phyloP scores from a whole-genome alignment of 116 monocot species.

The Cymodocea nodosa region DNA sequence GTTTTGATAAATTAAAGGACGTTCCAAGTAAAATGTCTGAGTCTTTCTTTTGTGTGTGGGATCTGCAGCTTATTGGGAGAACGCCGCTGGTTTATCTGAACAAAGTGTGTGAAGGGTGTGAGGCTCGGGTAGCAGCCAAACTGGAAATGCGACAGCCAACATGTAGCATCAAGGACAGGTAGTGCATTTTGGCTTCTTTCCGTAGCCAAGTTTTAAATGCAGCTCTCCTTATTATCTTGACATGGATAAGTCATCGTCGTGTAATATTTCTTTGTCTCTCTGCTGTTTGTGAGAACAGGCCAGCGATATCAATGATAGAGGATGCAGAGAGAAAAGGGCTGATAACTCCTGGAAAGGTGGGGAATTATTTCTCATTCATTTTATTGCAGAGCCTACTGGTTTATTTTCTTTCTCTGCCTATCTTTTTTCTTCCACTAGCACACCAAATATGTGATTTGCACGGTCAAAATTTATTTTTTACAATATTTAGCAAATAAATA shows the following conservation, averaged over 20 bases:
- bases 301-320: conserved; percentile 67
- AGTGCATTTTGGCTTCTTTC: not conserved
- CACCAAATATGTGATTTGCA: too few relatives aligned
- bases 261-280: not conserved
- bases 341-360: conserved; percentile 85
- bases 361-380: not conserved
- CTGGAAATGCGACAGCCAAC: conserved; percentile 84
- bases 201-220: not conserved
- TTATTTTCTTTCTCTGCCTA: too few relatives aligned
- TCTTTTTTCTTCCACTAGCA: too few relatives aligned
- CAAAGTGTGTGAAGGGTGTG: conserved; percentile 78
- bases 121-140: conserved; percentile 70
- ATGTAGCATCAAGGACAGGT: conserved; percentile 93
- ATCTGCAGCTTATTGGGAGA: conserved; percentile 70
- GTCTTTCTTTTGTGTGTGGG: not conserved
- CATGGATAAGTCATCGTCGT: too few relatives aligned
- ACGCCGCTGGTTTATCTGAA: conserved; percentile 90
- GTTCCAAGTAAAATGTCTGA: not conserved
- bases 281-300: conserved; percentile 24
- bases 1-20: too few relatives aligned
- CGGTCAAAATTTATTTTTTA: too few relatives aligned
- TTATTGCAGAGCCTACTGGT: not conserved
- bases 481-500: too few relatives aligned
- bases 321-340: conserved; percentile 83
- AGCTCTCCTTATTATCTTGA: not conserved